phyloP scores from a whole-genome alignment of 345 rosid species.

The sweet orange (Citrus sinensis) region DNA sequence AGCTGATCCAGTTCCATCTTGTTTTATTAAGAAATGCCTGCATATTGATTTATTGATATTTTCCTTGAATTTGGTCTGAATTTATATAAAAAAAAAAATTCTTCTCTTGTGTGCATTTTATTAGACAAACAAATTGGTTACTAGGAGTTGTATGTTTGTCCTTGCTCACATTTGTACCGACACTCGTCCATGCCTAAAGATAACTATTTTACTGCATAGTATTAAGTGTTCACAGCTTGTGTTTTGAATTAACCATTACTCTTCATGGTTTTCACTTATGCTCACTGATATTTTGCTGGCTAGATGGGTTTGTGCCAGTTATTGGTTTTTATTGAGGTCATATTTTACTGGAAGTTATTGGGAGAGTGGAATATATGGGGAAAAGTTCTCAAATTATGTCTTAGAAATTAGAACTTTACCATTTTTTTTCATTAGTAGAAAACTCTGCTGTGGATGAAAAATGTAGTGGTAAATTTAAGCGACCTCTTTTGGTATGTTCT shows the following conservation, averaged over 20 bases:
- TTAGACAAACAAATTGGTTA: constrained; percentile 1
- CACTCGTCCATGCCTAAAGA: background rate
- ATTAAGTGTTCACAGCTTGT: background rate
- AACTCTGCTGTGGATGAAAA: background rate
- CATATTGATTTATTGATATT: background rate
- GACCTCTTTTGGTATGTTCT: background rate
- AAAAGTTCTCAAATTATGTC: background rate
- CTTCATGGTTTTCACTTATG: background rate
- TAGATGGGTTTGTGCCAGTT: background rate
- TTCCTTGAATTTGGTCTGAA: background rate
- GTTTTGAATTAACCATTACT: background rate
- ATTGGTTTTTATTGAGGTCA: background rate
- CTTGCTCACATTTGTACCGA: background rate
- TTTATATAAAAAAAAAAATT: background rate
- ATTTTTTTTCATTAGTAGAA: background rate
- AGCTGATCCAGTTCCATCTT: background rate
- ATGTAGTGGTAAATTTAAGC: background rate
- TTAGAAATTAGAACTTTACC: background rate
- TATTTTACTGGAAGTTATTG: background rate
- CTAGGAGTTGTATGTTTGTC: background rate
- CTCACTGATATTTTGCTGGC: background rate
- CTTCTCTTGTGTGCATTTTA: background rate
- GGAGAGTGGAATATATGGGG: background rate
- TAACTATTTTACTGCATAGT: background rate
- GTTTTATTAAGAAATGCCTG: background rate